A percentile compares a stretch with the other conserved stretches of the same genome.
Evolutionary conservation across 805 yeast genomes (phyloP).

Genomic region (Vanderwaltozyma tropicalis): DNA sequence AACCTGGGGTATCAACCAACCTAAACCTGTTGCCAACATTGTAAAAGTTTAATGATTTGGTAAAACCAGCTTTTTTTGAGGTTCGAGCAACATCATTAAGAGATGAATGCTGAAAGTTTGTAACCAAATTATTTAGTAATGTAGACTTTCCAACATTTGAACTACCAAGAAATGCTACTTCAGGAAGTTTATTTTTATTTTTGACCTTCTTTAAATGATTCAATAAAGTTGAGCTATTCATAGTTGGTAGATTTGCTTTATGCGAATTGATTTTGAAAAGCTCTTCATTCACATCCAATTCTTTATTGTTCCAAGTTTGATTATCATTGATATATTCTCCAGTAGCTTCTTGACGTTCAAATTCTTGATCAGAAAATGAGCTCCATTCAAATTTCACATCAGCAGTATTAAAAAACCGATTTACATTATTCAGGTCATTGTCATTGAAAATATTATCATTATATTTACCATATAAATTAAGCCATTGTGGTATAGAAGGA

Average conservation of each 20-base stretch:
- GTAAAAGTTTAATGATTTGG: conserved; percentile 58
- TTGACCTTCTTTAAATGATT: background rate
- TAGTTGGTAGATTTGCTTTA: no score
- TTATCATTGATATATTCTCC: background rate
- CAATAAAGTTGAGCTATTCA: background rate
- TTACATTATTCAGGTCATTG: conserved; percentile 19
- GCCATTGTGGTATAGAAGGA: no score
- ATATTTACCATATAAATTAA: background rate
- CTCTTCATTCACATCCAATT: no score
- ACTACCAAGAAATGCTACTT: conserved; percentile 65
- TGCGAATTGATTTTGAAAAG: no score
- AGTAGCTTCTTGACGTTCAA: background rate
- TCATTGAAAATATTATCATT: background rate
- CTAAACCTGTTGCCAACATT: conserved; percentile 54
- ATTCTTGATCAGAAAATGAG: background rate
- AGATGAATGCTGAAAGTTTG: conserved; percentile 27
- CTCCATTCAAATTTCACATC: conserved; percentile 51
- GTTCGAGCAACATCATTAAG: conserved; percentile 39
- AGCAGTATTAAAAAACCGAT: conserved; percentile 38
- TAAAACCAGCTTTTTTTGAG: conserved; percentile 46
- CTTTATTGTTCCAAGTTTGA: background rate
- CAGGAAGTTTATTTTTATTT: conserved; percentile 36
- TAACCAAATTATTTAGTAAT: conserved; percentile 50
- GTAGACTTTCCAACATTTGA: conserved; percentile 86
- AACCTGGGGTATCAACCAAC: conserved; percentile 83